These are phyloP conservation scores for Aspergillus biplanus DNA, from an alignment of 495 filamentous ascomycete genomes.

Conservation along the genomic window DNA sequence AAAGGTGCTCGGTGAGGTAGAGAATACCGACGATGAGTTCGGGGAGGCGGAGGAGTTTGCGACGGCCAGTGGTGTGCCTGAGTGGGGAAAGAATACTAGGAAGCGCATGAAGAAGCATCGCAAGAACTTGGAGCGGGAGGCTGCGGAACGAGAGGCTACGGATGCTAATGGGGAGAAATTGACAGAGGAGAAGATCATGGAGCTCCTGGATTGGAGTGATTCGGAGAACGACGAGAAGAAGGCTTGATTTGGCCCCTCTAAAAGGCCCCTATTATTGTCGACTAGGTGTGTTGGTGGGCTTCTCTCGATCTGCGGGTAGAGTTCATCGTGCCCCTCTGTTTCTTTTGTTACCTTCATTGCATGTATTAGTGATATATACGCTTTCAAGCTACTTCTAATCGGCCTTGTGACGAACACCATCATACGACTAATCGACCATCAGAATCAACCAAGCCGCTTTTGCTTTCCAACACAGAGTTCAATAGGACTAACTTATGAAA, in stretches of 20 bases:
- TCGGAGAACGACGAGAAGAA: constrained; percentile 39
- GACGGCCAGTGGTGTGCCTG: constrained; percentile 49
- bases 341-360: neutral
- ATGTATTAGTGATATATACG: neutral
- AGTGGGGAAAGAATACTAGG: constrained; percentile 58
- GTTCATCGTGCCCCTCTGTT: too few relatives aligned
- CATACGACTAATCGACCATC: neutral
- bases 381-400: neutral
- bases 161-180: constrained; percentile 44
- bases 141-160: constrained; percentile 30
- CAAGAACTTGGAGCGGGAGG: constrained; percentile 52
- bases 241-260: constrained; percentile 13
- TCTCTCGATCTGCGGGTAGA: too few relatives aligned
- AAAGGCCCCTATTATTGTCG: too few relatives aligned
- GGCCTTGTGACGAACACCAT: neutral
- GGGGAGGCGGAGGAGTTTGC: constrained; percentile 63
- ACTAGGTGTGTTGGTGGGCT: too few relatives aligned
- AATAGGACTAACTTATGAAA: too few relatives aligned
- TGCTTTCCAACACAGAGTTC: neutral
- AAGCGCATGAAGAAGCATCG: constrained; percentile 67
- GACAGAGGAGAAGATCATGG: constrained; percentile 62
- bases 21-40: constrained; percentile 56
- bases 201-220: constrained; percentile 66
- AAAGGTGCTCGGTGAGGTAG: constrained; percentile 44
- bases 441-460: neutral